Conservation (phyloP, 495 filamentous ascomycete species). For the Aspergillus nidulans region DNA sequence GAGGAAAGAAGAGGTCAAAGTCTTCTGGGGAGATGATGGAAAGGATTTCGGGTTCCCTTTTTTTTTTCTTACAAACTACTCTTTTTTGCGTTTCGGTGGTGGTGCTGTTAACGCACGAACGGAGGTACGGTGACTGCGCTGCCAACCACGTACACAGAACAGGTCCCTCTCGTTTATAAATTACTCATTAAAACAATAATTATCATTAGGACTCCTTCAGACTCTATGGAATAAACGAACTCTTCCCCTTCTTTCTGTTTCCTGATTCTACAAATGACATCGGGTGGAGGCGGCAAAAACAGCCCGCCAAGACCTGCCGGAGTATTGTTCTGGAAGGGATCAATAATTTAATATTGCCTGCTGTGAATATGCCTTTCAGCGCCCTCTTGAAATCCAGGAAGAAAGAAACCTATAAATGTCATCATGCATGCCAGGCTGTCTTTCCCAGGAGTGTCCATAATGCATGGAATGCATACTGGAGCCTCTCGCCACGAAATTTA, state of each 20-base stretch:
- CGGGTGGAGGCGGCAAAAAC: conserved; percentile 17
- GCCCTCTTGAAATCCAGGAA: neutral
- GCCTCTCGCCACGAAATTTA: neutral
- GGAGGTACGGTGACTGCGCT: no score
- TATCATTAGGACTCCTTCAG: neutral
- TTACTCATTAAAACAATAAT: no score
- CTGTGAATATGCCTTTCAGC: neutral
- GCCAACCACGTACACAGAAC: no score
- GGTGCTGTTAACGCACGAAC: conserved; percentile 14
- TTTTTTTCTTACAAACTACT: conserved; percentile 15
- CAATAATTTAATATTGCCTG: neutral
- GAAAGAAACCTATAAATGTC: neutral
- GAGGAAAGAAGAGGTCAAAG: conserved; percentile 12
- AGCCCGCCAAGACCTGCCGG: conserved; percentile 10
- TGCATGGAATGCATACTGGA: neutral
- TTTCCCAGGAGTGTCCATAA: no score
- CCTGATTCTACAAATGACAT: neutral
- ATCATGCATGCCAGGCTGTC: neutral
- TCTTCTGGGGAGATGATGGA: conserved; percentile 14
- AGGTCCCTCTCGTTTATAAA: no score
- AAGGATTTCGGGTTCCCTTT: conserved; percentile 19
- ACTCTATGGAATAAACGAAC: neutral
- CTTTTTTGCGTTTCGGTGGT: conserved; percentile 15
- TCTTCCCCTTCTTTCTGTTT: neutral
- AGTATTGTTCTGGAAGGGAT: conserved; percentile 10